Percentiles rank a stretch among this genome's conserved stretches.
Evolutionary conservation across 768 basidiomycete species (phyloP).

Genomic region (Hypholoma fasciculare): DNA sequence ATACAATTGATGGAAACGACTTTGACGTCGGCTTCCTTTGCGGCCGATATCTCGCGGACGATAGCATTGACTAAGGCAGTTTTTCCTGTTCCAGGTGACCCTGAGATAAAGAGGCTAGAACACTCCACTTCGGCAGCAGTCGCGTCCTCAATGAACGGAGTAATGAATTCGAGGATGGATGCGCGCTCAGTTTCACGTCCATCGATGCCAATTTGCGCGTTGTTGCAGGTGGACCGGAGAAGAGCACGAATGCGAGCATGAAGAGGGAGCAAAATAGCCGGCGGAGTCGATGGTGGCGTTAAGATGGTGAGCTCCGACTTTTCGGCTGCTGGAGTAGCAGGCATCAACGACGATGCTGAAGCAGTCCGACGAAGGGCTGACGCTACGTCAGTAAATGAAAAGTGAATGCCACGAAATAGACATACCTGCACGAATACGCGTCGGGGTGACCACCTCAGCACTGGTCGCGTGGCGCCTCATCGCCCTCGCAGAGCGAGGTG

Average conservation of each 20-base stretch:
- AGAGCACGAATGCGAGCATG: conserved; percentile 66
- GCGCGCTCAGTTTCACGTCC: conserved; percentile 70
- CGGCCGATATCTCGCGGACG: conserved; percentile 41
- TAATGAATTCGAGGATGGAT: conserved; percentile 58
- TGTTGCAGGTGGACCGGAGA: conserved; percentile 71
- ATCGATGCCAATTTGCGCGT: conserved; percentile 48
- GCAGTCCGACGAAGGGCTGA: conserved; percentile 47
- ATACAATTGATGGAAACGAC: conserved; percentile 77
- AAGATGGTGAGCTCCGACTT: conserved; percentile 43
- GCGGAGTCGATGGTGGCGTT: conserved; percentile 67
- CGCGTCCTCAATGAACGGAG: conserved; percentile 44
- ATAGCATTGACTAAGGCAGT: conserved; percentile 80
- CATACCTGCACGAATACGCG: conserved; percentile 48
- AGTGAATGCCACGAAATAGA: conserved; percentile 4
- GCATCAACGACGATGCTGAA: conserved; percentile 46
- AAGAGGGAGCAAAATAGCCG: conserved; percentile 45
- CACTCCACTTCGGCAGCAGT: conserved; percentile 23
- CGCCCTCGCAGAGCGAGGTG: conserved; percentile 41
- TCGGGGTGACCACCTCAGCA: conserved; percentile 31
- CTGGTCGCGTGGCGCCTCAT: conserved; percentile 40
- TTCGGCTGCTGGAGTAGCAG: conserved; percentile 45
- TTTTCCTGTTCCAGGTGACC: conserved; percentile 91
- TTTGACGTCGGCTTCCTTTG: conserved; percentile 35
- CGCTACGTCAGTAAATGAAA: conserved; percentile 10
- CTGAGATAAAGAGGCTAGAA: conserved; percentile 82